Percentiles rank a stretch among this genome's conserved stretches.
Conservation (phyloP, 148 eudicot genomes). For the Rhododendron griersonianum region DNA sequence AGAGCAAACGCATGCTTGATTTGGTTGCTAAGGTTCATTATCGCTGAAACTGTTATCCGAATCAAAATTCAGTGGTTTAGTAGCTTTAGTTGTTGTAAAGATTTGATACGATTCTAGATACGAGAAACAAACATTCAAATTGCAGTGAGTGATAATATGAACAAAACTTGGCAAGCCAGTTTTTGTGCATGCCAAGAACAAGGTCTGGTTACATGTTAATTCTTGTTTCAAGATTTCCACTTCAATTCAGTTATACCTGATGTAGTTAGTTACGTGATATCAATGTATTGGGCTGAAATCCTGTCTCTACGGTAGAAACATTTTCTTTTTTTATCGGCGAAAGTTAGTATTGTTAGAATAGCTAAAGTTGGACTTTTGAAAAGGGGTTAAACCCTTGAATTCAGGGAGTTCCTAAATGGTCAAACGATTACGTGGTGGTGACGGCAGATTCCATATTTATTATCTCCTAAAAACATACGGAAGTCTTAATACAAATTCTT, state of each 20-base stretch:
- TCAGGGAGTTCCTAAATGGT: no score
- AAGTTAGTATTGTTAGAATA: no score
- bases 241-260: not conserved
- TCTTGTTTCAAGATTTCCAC: not conserved
- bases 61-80: not conserved
- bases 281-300: not conserved
- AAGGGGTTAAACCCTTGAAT: no score
- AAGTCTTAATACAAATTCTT: no score
- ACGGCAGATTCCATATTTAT: no score
- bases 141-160: slow-evolving; percentile 2
- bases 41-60: slow-evolving; percentile 6
- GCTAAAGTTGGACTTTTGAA: no score
- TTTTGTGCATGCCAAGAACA: not conserved
- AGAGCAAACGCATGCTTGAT: slow-evolving; percentile 52
- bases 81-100: slow-evolving; percentile 3
- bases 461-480: no score
- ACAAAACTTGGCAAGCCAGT: not conserved
- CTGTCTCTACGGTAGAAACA: not conserved
- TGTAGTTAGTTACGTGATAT: not conserved
- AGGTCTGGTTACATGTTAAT: slow-evolving; percentile 3
- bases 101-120: not conserved
- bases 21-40: slow-evolving; percentile 29
- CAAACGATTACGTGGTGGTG: no score
- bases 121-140: slow-evolving; percentile 6
- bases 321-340: not conserved